phyloP scores from a whole-genome alignment of 257 asterid genomes.

The Henckelia pumila region DNA sequence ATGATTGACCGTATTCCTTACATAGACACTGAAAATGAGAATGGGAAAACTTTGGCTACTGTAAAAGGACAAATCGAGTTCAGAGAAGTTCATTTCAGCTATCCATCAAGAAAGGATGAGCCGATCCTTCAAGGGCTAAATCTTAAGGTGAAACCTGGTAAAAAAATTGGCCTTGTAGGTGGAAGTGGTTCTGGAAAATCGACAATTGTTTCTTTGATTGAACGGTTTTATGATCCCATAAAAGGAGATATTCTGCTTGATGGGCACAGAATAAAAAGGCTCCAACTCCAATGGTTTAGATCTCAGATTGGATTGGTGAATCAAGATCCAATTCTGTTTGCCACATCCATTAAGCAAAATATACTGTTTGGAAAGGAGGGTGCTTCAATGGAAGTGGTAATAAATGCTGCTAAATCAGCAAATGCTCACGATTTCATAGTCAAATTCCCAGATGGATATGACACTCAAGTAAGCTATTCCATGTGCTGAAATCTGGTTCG shows the following conservation, averaged over 20 bases:
- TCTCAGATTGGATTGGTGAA: slow-evolving; percentile 80
- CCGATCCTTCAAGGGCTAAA: slow-evolving; percentile 31
- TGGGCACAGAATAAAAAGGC: slow-evolving; percentile 63
- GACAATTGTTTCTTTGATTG: slow-evolving; percentile 58
- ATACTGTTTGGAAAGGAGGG: slow-evolving; percentile 73
- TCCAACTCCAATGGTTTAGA: slow-evolving; percentile 77
- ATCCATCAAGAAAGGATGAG: slow-evolving; percentile 41
- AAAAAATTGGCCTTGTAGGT: slow-evolving; percentile 42
- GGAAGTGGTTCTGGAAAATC: slow-evolving; percentile 85
- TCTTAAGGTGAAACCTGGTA: slow-evolving; percentile 34
- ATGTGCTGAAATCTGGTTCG: neutral
- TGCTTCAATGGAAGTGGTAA: slow-evolving; percentile 61
- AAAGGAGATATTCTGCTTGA: slow-evolving; percentile 72
- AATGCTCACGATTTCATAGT: slow-evolving; percentile 67
- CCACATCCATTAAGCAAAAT: slow-evolving; percentile 72
- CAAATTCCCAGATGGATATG: slow-evolving; percentile 61
- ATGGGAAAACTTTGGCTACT: slow-evolving; percentile 21
- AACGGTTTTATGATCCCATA: slow-evolving; percentile 69
- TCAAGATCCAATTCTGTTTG: slow-evolving; percentile 84
- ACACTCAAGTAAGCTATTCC: slow-evolving; percentile 39
- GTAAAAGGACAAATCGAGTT: slow-evolving; percentile 44
- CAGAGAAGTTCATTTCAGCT: slow-evolving; percentile 38
- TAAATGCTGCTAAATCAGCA: slow-evolving; percentile 69
- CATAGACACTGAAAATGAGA: slow-evolving; percentile 29
- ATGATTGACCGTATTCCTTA: slow-evolving; percentile 38